Percentiles rank a stretch among this genome's conserved stretches.
These are phyloP conservation scores for Inga laurina DNA, from an alignment of 306 rosid genomes.

Conservation along the genomic window DNA sequence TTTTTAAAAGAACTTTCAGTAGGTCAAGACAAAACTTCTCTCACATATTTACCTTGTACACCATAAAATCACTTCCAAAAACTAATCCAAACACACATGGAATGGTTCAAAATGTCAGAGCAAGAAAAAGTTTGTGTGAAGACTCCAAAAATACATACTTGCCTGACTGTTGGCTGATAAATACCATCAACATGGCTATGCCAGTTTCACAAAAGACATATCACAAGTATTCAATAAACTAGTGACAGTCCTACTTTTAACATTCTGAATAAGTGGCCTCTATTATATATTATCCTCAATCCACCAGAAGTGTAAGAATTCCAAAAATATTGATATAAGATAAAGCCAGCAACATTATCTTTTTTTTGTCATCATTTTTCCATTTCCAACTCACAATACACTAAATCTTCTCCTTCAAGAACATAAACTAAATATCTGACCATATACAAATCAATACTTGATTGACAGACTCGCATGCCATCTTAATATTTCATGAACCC, in stretches of 20 bases:
- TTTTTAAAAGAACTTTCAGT: no score
- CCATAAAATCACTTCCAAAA: no score
- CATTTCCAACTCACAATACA: background rate
- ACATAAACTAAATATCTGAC: slow-evolving; percentile 4
- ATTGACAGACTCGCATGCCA: background rate
- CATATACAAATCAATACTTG: background rate
- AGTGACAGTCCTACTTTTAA: background rate
- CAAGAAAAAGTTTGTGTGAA: background rate
- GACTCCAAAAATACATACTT: slow-evolving; percentile 1
- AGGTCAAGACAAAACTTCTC: no score
- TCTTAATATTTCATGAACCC: background rate
- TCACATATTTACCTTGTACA: no score
- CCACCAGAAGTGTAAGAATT: slow-evolving; percentile 1
- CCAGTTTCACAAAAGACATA: background rate
- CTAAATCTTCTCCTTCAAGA: background rate
- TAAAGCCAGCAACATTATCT: background rate
- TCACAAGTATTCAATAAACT: slow-evolving; percentile 21
- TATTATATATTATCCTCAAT: background rate
- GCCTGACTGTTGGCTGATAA: background rate
- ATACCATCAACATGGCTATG: background rate
- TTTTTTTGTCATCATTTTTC: background rate
- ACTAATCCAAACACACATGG: no score
- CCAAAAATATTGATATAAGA: background rate
- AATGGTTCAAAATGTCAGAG: slow-evolving; percentile 2
- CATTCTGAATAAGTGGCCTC: slow-evolving; percentile 12